Percentiles rank a stretch among this genome's conserved stretches.
phyloP scores from a whole-genome alignment of 2,329 filamentous ascomycete species.

The Colletotrichum sp. region DNA sequence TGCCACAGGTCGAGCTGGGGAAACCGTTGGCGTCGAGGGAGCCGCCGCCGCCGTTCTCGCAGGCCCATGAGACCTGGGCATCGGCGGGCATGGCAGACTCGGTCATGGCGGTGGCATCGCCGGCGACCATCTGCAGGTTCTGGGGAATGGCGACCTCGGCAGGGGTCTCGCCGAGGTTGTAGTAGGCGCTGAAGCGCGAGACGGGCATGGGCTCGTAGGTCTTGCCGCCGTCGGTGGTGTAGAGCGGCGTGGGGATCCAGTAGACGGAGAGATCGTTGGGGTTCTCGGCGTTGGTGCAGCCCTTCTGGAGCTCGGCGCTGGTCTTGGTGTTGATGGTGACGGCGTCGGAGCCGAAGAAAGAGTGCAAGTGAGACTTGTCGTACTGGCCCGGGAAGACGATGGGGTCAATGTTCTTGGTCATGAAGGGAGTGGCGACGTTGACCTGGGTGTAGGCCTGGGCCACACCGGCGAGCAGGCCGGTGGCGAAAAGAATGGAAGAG shows the following conservation, averaged over 20 bases:
- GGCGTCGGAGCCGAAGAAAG: constrained; percentile 39
- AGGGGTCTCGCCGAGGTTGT: constrained; percentile 39
- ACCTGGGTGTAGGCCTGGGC: constrained; percentile 28
- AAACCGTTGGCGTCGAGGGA: constrained; percentile 65
- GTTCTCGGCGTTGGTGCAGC: constrained; percentile 49
- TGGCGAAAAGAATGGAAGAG: constrained; percentile 11
- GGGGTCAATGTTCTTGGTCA: constrained; percentile 37
- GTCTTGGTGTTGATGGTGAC: constrained; percentile 33
- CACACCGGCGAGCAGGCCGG: constrained; percentile 13
- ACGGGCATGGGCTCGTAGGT: constrained; percentile 35
- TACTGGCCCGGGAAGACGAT: constrained; percentile 35
- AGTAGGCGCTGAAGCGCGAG: constrained; percentile 50
- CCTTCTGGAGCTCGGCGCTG: constrained; percentile 40
- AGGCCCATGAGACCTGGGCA: constrained; percentile 28
- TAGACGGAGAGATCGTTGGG: constrained; percentile 51
- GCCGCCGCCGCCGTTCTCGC: constrained; percentile 31
- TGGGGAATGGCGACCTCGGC: constrained; percentile 51
- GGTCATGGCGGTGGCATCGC: constrained; percentile 44
- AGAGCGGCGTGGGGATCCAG: constrained; percentile 48
- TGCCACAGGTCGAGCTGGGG: constrained; percentile 70
- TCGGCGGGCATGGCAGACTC: constrained; percentile 30
- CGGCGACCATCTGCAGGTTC: constrained; percentile 45
- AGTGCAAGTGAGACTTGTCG: constrained; percentile 35
- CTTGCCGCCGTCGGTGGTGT: constrained; percentile 33
- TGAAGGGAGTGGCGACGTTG: constrained; percentile 26